phyloP scores from a whole-genome alignment of 2,329 filamentous ascomycete species.

The Aspergillus pseudoglaucus region DNA sequence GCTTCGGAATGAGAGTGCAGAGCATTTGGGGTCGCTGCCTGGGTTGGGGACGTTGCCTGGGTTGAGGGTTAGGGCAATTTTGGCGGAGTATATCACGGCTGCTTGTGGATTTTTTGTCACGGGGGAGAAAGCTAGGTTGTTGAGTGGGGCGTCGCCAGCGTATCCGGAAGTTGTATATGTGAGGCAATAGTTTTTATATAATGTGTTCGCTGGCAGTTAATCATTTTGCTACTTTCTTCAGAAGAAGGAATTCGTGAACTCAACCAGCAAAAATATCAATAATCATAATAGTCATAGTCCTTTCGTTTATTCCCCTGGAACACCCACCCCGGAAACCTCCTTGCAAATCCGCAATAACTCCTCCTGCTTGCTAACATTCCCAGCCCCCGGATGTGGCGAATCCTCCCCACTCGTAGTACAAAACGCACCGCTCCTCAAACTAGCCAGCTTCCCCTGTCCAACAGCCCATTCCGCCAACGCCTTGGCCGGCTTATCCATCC shows the following conservation, averaged over 20 bases:
- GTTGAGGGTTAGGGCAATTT: conserved; percentile 5
- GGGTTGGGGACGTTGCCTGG: conserved; percentile 12
- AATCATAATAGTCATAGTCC: too few relatives aligned
- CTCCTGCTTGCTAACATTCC: conserved; percentile 22
- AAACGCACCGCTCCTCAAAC: conserved; percentile 12
- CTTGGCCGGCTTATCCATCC: conserved; percentile 42
- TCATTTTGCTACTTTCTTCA: too few relatives aligned
- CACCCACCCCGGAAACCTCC: conserved; percentile 17
- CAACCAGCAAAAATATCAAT: too few relatives aligned
- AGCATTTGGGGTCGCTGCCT: not conserved
- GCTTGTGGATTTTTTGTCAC: conserved; percentile 12
- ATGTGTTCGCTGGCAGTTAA: too few relatives aligned
- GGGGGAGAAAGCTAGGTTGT: conserved; percentile 7
- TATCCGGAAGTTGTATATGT: conserved; percentile 7
- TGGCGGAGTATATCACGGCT: conserved; percentile 11
- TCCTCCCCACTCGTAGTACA: conserved; percentile 17
- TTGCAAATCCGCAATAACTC: conserved; percentile 20
- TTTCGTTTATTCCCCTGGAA: conserved; percentile 1
- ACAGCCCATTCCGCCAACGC: conserved; percentile 44
- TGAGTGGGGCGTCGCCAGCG: conserved; percentile 8
- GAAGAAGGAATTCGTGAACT: too few relatives aligned
- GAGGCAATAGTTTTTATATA: too few relatives aligned
- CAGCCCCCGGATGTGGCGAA: conserved; percentile 18
- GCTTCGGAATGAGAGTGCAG: conserved; percentile 1
- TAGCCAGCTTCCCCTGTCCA: conserved; percentile 16